Conservation (phyloP, 176 grass and related monocot genomes). For the Alopecurus myosuroides region DNA sequence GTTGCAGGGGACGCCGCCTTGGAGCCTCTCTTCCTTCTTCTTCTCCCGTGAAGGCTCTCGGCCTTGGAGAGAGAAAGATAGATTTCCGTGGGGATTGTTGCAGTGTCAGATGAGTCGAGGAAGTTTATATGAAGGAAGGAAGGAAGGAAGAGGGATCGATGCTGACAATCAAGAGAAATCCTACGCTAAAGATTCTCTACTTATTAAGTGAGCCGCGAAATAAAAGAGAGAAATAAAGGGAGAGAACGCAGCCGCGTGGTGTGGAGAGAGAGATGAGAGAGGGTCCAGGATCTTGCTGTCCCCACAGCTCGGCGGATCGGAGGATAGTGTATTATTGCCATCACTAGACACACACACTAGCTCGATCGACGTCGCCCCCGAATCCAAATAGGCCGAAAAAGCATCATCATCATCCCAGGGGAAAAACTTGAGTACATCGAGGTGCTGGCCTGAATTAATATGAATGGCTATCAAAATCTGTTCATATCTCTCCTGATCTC, state of each 20-base stretch:
- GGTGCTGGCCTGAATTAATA: not conserved
- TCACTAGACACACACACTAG: constrained; percentile 6
- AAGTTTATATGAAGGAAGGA: constrained; percentile 30
- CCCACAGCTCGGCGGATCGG: constrained; percentile 27
- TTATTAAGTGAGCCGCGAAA: constrained; percentile 21
- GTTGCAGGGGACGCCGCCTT: not conserved
- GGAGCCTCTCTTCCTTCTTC: not conserved
- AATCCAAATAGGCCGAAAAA: constrained; percentile 8
- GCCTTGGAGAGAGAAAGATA: not conserved
- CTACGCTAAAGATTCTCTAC: constrained; percentile 37
- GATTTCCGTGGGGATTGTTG: not conserved
- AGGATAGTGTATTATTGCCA: constrained; percentile 25
- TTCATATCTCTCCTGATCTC: not conserved
- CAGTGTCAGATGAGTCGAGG: constrained; percentile 9
- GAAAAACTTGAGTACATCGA: not conserved
- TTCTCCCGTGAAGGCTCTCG: not conserved
- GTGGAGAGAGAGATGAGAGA: not conserved
- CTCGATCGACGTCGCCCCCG: not conserved
- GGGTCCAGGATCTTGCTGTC: constrained; percentile 30
- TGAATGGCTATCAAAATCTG: not conserved
- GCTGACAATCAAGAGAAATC: constrained; percentile 46
- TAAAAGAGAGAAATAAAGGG: not conserved
- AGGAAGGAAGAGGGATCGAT: not conserved
- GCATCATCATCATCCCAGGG: constrained; percentile 25
- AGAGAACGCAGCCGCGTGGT: constrained; percentile 5